Evolutionary conservation across 441 rosid genomes (phyloP), one percentile per base, ranked within the genome.

Genomic region (Populus hybrid): DNA sequence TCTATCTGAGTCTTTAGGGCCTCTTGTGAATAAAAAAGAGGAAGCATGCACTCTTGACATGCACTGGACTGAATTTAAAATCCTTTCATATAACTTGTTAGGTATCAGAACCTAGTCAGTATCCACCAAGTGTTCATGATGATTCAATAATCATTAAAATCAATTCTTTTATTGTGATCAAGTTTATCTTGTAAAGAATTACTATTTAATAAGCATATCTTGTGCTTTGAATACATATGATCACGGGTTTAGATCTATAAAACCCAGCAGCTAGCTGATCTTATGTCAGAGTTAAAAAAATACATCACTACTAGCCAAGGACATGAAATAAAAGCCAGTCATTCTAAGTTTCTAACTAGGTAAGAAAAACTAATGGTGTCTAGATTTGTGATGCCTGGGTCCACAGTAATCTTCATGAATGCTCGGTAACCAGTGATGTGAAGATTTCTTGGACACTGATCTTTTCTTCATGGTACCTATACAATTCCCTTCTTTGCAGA

Each of bases 381-480:
- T 88, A 73, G 92, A 88, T 81, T 76, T 85, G 83, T 89, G 93
- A 21, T 77, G 79, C 71, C 88, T 88, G 74, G 94, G 90, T 30
- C 90, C 91, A 76, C 73, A 78, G 67, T 90, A 88, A 82, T 92
- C 90, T 86, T 90, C 92, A 23, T 92, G 90, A 74, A 90, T 79
- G 82, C 81, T 84, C 36, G 92, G 97, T 69, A 87, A 71, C 73
- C 76, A 73, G 61, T 83, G 81, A 1, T 80, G 70, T 76, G 87
- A 79, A 78, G 83, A 50, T 76, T 81, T 85, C 78, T 77, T 80
- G 46, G 79, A 72, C 18, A 78, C 83, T 78, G 50, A 10, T 42
- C 69, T 86, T 72, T 83, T 81, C 88, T 80, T 88, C 85, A 76
- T 50, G 59, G 78, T 85, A 84, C 78, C 86, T 73, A 71, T 46